Evolutionary conservation across 2,329 filamentous ascomycete species (phyloP), one percentile per base, ranked within the genome.

Genomic region (Leptodontidium sp.): DNA sequence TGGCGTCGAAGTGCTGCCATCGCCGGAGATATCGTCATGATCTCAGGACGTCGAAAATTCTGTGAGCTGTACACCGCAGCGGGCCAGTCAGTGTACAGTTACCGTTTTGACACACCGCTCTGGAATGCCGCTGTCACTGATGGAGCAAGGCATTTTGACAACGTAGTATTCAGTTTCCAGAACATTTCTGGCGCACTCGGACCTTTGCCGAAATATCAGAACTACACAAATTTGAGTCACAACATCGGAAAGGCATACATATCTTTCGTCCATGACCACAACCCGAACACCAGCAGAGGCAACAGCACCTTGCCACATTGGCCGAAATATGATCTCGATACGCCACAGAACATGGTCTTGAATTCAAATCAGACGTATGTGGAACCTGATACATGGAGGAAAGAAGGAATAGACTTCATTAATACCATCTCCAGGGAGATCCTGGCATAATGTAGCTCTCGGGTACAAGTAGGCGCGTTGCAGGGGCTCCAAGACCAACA

Each of bases 141-240:
- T 8, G 83, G 82, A 1, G 80, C 82, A 21, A 80, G 80, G 66
- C 84, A 86, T 69, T 85, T 85, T 64, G 79, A 80, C 72, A 85
- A 86, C 61, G 84, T 84, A 0, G 82, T 83, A 1, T 86, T 83
- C 73, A 82, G 80, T 69, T 85, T 86, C 74, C 82, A 85, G 73
- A 85, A 86, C 66, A 84, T 85, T 57, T 81, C 80, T 0, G 84
- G 84, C 0, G 68, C 81, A 29, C 75, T 85, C n/a, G 83, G 83
- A 0, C 80, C 83, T 0, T 79, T 83, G 26, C 83, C 83, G 0
- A 69, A 79, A 61, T 82, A 80, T 40, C 81, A 84, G 58, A 77
- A 74, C 26, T 80, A 84, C 52, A 71, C 69, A 0, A 50, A 67
- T 21, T 58, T 79, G 17, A 74, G 72, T n/a, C 70, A 68, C 8